These are phyloP conservation scores for Colletotrichum sp. DNA, from an alignment of 2,329 filamentous ascomycete genomes.

Conservation along the genomic window DNA sequence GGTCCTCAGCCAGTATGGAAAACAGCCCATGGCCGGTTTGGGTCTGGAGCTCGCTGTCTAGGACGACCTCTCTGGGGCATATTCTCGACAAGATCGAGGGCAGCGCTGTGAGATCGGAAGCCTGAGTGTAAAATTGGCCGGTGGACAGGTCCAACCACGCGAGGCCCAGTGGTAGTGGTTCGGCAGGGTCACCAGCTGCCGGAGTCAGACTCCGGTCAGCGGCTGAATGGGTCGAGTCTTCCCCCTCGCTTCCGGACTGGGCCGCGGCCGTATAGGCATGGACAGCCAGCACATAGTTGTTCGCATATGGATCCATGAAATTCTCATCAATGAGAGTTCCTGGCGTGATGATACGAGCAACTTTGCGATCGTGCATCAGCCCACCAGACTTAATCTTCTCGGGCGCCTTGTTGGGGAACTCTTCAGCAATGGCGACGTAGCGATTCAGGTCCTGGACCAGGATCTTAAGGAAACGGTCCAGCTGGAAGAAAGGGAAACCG, in stretches of 20 bases:
- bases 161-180: constrained; percentile 66
- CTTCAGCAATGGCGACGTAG: constrained; percentile 93
- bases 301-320: constrained; percentile 92
- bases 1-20: constrained; percentile 74
- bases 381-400: constrained; percentile 78
- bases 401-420: constrained; percentile 77
- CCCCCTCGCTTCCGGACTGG: constrained; percentile 3
- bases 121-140: constrained; percentile 90
- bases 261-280: constrained; percentile 63
- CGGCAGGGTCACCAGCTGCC: constrained; percentile 2
- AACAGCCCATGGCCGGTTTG: constrained; percentile 67
- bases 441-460: constrained; percentile 90
- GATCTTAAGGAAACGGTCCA: constrained; percentile 91
- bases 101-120: constrained; percentile 71
- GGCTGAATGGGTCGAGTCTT: not conserved
- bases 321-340: constrained; percentile 97
- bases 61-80: constrained; percentile 81
- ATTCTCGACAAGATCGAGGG: constrained; percentile 85
- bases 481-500: constrained; percentile 91
- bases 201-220: constrained; percentile 7
- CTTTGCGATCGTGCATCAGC: constrained; percentile 81
- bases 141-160: constrained; percentile 97
- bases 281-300: constrained; percentile 89
- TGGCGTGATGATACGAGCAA: constrained; percentile 88
- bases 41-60: constrained; percentile 68